These are phyloP conservation scores for Boehmeria nivea DNA, from an alignment of 306 rosid genomes.

Conservation along the genomic window DNA sequence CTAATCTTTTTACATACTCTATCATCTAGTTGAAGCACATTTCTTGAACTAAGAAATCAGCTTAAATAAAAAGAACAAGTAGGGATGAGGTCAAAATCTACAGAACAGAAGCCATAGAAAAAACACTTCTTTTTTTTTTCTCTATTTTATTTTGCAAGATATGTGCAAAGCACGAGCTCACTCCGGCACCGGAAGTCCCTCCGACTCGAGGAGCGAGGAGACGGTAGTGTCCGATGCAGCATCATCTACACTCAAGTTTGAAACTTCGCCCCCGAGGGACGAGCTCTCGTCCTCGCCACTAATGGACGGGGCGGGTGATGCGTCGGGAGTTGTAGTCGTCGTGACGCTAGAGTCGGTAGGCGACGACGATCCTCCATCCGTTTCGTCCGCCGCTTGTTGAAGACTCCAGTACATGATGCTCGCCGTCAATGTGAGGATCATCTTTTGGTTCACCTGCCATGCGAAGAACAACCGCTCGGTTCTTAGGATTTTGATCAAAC, in stretches of 20 bases:
- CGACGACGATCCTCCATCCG: constrained; percentile 42
- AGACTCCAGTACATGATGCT: constrained; percentile 93
- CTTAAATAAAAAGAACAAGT: not conserved
- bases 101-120: not conserved
- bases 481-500: not conserved
- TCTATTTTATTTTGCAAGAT: too few species aligned
- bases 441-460: constrained; percentile 94
- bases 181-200: constrained; percentile 4
- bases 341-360: constrained; percentile 36
- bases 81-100: not conserved
- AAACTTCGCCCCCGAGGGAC: constrained; percentile 62
- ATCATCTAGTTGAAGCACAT: too few species aligned
- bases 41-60: not conserved
- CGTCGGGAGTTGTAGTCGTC: constrained; percentile 40
- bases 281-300: constrained; percentile 71
- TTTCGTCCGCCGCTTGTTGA: constrained; percentile 57
- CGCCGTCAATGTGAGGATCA: constrained; percentile 82
- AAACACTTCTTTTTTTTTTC: not conserved
- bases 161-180: too few species aligned
- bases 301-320: constrained; percentile 64
- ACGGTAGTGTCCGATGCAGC: constrained; percentile 69
- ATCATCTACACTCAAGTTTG: constrained; percentile 67
- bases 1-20: not conserved
- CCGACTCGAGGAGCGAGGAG: constrained; percentile 43
- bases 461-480: not conserved